Conservation (phyloP, 2,329 filamentous ascomycete genomes). For the Xylariaceae sp. region DNA sequence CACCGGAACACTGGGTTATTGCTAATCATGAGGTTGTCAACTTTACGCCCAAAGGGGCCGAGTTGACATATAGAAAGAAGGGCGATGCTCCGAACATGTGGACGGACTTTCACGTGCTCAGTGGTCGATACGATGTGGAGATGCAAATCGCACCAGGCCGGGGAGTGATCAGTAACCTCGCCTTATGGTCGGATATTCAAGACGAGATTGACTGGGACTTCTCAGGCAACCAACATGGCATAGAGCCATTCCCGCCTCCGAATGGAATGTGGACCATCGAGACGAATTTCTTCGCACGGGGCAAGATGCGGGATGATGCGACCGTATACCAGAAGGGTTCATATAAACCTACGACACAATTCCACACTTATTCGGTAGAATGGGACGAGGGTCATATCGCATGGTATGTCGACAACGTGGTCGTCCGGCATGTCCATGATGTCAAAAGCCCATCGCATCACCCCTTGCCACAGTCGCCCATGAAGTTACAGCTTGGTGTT, state of each 20-base stretch:
- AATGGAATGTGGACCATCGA: conserved; percentile 29
- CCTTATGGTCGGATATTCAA: conserved; percentile 32
- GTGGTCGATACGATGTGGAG: conserved; percentile 33
- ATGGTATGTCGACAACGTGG: conserved; percentile 32
- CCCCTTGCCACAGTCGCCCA: conserved; percentile 31
- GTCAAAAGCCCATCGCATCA: conserved; percentile 26
- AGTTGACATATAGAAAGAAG: conserved; percentile 30
- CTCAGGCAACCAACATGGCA: conserved; percentile 32
- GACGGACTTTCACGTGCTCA: conserved; percentile 34
- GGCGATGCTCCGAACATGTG: conserved; percentile 32
- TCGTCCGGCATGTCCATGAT: conserved; percentile 27
- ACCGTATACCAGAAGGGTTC: conserved; percentile 29
- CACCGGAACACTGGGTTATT: conserved; percentile 27
- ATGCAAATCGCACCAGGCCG: conserved; percentile 33
- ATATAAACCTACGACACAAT: conserved; percentile 29
- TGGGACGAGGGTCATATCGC: conserved; percentile 31
- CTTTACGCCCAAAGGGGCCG: conserved; percentile 30
- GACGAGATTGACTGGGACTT: conserved; percentile 35
- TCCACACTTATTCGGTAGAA: conserved; percentile 35
- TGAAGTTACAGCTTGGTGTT: conserved; percentile 33
- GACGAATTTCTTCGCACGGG: conserved; percentile 28
- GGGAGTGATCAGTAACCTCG: conserved; percentile 30
- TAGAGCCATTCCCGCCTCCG: conserved; percentile 30
- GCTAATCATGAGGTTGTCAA: conserved; percentile 27
- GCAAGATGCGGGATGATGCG: conserved; percentile 33